Base-by-base conservation (phyloP, 805 yeast genomes). In the Blastobotrys robertii region DNA sequence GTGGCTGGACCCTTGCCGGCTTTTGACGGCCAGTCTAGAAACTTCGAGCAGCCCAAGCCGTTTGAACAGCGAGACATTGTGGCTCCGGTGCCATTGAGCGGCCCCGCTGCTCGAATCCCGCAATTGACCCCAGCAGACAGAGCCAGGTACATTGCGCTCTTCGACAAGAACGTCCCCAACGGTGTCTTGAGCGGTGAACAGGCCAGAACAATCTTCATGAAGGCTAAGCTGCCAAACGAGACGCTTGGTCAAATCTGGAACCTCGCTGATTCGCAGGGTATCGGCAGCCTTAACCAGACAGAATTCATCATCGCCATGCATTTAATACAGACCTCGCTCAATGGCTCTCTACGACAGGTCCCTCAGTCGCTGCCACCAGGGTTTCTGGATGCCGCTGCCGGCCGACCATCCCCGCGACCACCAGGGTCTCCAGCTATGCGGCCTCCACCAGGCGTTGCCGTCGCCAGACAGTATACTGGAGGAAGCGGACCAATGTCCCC, bases 301-400 rank as follows among this genome's bases (percentile, higher is more conserved):
- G 88, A 85, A 58, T 92, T 92, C 54, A 76, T 85, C 37, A 75
- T 90, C 54, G 97, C 97, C 6, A 90, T 92, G 98, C 94, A 84
- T 63, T 71, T 92, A 58, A 85, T 92, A 50, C 97, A 90, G 62
- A 79, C 86, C 51, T 66, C 81, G 29, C 68, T 86, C 55, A 74
- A 77, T 54, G 84, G 86, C 33, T 53, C 76, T 2, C 63, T 86
- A 52, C 72, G 71, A 39, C 74, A 77, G 39, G 66, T 86, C 54
- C 80, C 84, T 6, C 48, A 62, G 5, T 34, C 59, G 1, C 50
- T 78, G 31, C 79, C 83, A 2, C 52, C 57, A 2, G 45, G 57
- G 3, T 54, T 61, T 9, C 47, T 48, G 36, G 59, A 56, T 5
- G 52, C 60, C 4, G 64, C 64, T 62, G 49, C 70, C 68, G 12